Conservation (phyloP, 2,329 filamentous ascomycete genomes). For the Arachnomyces sp. region DNA sequence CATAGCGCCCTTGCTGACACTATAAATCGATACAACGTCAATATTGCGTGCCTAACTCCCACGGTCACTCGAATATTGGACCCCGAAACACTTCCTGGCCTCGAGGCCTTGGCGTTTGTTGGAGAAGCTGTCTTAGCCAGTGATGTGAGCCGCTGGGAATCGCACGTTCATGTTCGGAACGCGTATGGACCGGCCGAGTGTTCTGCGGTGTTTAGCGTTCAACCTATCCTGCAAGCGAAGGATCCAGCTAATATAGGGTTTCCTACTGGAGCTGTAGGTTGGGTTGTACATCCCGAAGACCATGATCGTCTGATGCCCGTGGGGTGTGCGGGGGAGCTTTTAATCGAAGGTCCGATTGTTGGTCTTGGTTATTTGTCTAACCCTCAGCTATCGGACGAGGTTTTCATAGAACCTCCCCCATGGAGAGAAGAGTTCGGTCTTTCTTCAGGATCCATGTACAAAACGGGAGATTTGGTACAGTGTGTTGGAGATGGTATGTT, state of each 20-base stretch:
- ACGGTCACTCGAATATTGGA: constrained; percentile 39
- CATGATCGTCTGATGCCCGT: constrained; percentile 27
- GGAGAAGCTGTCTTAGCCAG: constrained; percentile 16
- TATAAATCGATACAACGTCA: constrained; percentile 41
- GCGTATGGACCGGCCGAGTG: constrained; percentile 35
- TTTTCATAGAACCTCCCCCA: constrained; percentile 18
- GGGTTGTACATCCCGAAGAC: constrained; percentile 31
- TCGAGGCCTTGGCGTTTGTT: constrained; percentile 24
- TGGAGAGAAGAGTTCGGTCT: constrained; percentile 10
- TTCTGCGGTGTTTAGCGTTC: constrained; percentile 21
- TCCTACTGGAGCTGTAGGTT: constrained; percentile 23
- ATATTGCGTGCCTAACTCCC: constrained; percentile 48
- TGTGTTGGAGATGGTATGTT: constrained; percentile 17
- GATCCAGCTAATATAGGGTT: constrained; percentile 26
- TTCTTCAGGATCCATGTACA: constrained; percentile 13
- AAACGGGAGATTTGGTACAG: constrained; percentile 22
- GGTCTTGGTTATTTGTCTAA: constrained; percentile 21
- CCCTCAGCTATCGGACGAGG: constrained; percentile 15
- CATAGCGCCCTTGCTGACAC: constrained; percentile 36
- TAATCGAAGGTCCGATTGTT: constrained; percentile 30
- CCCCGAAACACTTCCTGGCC: constrained; percentile 28
- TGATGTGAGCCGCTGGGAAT: constrained; percentile 28
- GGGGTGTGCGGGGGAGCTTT: constrained; percentile 34
- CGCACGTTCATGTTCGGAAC: constrained; percentile 27
- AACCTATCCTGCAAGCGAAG: constrained; percentile 23